Evolutionary conservation across 2,329 filamentous ascomycete genomes (phyloP), one percentile per base, ranked within the genome.

Genomic region (Aspergillus ochraceoroseus): DNA sequence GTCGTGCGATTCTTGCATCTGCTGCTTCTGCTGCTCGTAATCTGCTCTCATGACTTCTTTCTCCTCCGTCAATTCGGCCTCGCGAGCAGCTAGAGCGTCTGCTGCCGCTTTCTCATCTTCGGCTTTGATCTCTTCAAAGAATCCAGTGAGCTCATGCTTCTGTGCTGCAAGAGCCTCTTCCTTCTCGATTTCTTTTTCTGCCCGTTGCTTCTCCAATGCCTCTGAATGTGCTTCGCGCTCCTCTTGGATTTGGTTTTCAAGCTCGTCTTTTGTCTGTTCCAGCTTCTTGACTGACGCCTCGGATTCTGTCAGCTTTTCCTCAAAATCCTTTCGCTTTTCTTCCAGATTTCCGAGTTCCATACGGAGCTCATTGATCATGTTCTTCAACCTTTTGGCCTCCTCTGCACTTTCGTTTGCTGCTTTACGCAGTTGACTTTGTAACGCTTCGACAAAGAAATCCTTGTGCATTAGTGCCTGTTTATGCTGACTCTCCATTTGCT

Each of bases 401-500:
- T 67, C 65, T 0, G 70, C 70, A 44, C 71, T 71, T 43, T 74
- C 71, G 37, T 68, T 68, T 32, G 71, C 68, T 12, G 72, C 62
- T 31, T 67, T 69, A 30, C 68, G 65, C 52, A 76, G 65, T 50
- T 74, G 72, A 15, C 68, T 65, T 40, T 72, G 72, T 46, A 77
- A 51, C 9, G 68, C 64, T 46, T 71, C 67, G 39, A 78, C 74
- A 47, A 77, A 72, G 36, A 65, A 69, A 32, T 77, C 73, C 52
- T 76, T 76, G 37, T 67, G 66, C 57, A 70, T 69, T 23, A 76
- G 54, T 19, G 66, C 68, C 44, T 75, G 70, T 33, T 73, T 67
- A 45, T 76, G 71, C 43, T 75, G 70, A 28, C 59, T 60, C 43
- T 70, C 65, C 13, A 70, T 62, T 43, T 74, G 66, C 38, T 70